Conservation (phyloP, 2,329 filamentous ascomycete genomes). For the Apiospora kogelbergensis region DNA sequence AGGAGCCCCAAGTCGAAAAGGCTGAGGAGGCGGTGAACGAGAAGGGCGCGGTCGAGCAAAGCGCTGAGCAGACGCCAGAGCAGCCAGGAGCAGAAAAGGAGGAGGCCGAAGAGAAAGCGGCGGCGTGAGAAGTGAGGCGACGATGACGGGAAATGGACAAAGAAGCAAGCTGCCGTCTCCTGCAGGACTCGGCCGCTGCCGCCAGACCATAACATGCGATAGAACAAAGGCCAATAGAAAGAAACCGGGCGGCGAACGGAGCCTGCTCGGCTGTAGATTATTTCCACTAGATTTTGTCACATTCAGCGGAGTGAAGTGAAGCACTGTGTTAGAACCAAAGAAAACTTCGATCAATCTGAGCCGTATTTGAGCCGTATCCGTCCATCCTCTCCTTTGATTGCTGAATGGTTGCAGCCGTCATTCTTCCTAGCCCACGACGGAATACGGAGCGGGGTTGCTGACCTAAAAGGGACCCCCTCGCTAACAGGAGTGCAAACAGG, state of each 20-base stretch:
- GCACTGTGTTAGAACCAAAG: background rate
- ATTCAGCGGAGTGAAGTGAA: background rate
- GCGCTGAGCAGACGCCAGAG: background rate
- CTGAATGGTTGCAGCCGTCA: no score
- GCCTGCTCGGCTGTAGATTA: background rate
- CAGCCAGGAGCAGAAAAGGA: background rate
- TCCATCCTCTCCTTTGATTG: background rate
- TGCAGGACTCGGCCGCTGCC: background rate
- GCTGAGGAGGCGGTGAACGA: background rate
- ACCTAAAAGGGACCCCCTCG: background rate
- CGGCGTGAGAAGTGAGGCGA: background rate
- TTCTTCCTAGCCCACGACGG: no score
- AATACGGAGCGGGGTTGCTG: background rate
- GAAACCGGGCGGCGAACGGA: background rate
- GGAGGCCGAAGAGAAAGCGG: background rate
- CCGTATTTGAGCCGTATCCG: background rate
- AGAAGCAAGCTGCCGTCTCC: background rate
- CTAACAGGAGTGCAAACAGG: background rate
- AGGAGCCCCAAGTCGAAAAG: slow-evolving; percentile 33
- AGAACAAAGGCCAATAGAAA: background rate
- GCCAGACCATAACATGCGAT: background rate
- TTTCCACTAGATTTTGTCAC: background rate
- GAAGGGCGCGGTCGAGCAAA: background rate
- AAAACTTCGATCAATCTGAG: no score
- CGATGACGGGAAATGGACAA: background rate